These are phyloP conservation scores for Secale cereale DNA, from an alignment of 176 grass and related monocot genomes.

Conservation along the genomic window DNA sequence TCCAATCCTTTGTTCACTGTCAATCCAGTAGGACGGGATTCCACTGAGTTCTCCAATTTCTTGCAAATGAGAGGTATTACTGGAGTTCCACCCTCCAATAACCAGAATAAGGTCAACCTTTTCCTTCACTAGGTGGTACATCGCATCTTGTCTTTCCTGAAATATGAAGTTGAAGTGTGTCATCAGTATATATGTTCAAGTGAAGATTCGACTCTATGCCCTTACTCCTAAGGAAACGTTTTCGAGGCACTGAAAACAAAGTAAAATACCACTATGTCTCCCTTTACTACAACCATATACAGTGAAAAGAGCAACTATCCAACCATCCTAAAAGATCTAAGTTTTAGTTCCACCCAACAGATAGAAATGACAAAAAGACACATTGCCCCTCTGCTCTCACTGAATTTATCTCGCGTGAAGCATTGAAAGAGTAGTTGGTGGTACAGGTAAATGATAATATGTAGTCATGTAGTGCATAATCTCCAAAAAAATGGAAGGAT, in stretches of 20 bases:
- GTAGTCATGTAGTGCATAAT: not conserved
- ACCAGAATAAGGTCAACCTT: conserved; percentile 97
- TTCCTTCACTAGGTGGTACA: conserved; percentile 89
- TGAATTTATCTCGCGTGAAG: not conserved
- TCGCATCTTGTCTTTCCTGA: conserved; percentile 98
- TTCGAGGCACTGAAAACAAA: not conserved
- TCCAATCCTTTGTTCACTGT: conserved; percentile 87
- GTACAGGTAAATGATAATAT: not conserved
- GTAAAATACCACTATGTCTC: not conserved
- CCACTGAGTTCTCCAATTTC: conserved; percentile 84
- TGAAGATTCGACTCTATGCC: not conserved
- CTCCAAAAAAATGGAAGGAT: conserved; percentile 10
- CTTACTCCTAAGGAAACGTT: not conserved
- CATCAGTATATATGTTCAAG: conserved; percentile 5
- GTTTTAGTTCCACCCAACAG: not conserved
- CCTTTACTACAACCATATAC: not conserved
- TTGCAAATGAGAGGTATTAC: conserved; percentile 98
- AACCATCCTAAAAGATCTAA: not conserved
- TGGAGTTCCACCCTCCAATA: conserved; percentile 98
- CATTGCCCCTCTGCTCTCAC: not conserved
- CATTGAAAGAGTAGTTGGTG: not conserved
- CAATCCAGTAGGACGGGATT: conserved; percentile 97
- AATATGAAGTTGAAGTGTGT: not conserved
- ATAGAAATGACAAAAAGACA: not conserved
- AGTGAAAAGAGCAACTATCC: not conserved